These are phyloP conservation scores for Baeospora myosura DNA, from an alignment of 1,284 basidiomycete genomes.

Conservation along the genomic window DNA sequence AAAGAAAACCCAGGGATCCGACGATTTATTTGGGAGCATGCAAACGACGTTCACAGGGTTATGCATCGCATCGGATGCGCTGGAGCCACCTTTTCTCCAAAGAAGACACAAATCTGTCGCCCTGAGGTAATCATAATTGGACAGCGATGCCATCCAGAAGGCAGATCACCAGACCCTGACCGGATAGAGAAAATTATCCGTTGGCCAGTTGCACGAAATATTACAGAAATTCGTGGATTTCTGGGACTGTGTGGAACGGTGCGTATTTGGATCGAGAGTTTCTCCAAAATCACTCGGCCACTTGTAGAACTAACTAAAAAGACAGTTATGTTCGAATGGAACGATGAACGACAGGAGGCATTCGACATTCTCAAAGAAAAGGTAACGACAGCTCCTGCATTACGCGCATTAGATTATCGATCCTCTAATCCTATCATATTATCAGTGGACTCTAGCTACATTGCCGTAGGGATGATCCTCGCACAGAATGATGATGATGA, in stretches of 20 bases:
- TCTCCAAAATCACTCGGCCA: conserved; percentile 16
- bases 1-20: conserved; percentile 22
- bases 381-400: conserved; percentile 16
- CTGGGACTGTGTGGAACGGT: conserved; percentile 19
- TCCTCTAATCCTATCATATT: conserved; percentile 17
- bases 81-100: conserved; percentile 19
- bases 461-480: conserved; percentile 10
- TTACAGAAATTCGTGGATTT: conserved; percentile 11
- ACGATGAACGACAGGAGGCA: conserved; percentile 14
- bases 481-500: conserved; percentile 22
- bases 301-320: conserved; percentile 20
- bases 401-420: conserved; percentile 26
- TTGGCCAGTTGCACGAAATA: conserved; percentile 16
- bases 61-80: conserved; percentile 21
- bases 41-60: conserved; percentile 21
- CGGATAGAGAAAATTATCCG: conserved; percentile 13
- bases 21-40: conserved; percentile 29
- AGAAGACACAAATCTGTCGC: conserved; percentile 17
- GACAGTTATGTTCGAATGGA: conserved; percentile 18
- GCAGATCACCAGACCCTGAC: neutral
- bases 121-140: neutral
- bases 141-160: neutral
- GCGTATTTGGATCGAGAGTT: conserved; percentile 22
- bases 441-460: conserved; percentile 24
- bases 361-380: conserved; percentile 23